phyloP scores from a whole-genome alignment of 345 rosid species.

The Crucihimalaya himalaica region DNA sequence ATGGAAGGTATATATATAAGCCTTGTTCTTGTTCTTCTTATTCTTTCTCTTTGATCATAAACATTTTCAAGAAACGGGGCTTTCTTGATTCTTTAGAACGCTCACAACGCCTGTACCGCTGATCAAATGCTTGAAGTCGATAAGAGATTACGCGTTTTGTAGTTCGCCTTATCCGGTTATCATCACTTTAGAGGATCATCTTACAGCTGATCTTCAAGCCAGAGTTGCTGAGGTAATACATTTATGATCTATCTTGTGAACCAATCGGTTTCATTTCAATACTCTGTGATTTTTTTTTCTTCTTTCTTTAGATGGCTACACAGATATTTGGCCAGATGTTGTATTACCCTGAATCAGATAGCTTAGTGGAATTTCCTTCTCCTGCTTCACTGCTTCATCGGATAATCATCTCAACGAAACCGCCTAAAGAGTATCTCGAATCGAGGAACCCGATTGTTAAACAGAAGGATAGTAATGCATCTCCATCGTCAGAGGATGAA shows the following conservation, averaged over 20 bases:
- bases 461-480: constrained; percentile 39
- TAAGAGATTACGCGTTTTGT: constrained; percentile 72
- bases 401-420: constrained; percentile 92
- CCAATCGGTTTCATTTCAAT: background rate
- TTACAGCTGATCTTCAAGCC: constrained; percentile 86
- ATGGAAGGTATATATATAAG: constrained; percentile 64
- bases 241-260: background rate
- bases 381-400: constrained; percentile 70
- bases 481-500: constrained; percentile 53
- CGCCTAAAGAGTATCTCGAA: constrained; percentile 85
- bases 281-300: background rate
- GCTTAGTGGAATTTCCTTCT: constrained; percentile 75
- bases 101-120: constrained; percentile 80
- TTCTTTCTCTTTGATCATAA: background rate
- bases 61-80: background rate
- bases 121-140: constrained; percentile 71
- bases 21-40: background rate
- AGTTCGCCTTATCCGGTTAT: constrained; percentile 86
- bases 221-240: constrained; percentile 78
- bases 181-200: constrained; percentile 94
- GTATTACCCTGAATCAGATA: constrained; percentile 62
- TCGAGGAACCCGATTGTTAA: constrained; percentile 41
- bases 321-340: constrained; percentile 72
- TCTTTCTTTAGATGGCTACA: constrained; percentile 62
- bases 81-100: constrained; percentile 45